Conservation (phyloP, 1,139 yeast species). For the Taphrina communis region DNA sequence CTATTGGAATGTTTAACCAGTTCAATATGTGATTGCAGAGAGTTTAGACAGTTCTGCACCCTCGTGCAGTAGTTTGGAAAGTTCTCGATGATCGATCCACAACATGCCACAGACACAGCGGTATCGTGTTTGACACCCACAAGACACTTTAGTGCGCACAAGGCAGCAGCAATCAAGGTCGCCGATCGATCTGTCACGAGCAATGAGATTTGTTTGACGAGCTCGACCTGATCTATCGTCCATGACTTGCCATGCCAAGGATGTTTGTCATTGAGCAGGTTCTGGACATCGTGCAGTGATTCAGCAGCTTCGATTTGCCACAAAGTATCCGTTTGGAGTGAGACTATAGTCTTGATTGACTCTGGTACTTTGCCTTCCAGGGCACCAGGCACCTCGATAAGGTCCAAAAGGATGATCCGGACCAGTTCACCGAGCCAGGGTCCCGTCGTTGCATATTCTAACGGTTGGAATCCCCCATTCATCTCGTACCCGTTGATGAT, state of each 20-base stretch:
- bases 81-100: conserved; percentile 85
- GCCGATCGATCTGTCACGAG: conserved; percentile 83
- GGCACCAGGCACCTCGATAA: conserved; percentile 53
- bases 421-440: conserved; percentile 86
- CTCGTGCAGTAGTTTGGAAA: conserved; percentile 78
- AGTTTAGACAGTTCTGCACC: conserved; percentile 50
- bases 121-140: too few relatives aligned
- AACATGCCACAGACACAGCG: conserved; percentile 67
- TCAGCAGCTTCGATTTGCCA: conserved; percentile 49
- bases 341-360: conserved; percentile 48
- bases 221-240: conserved; percentile 49
- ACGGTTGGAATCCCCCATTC: conserved; percentile 80
- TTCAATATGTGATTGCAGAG: conserved; percentile 45
- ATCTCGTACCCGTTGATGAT: conserved; percentile 69
- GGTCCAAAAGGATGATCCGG: conserved; percentile 63
- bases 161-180: conserved; percentile 76
- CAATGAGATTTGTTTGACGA: conserved; percentile 68
- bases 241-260: conserved; percentile 44
- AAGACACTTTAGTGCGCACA: conserved; percentile 59
- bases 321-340: conserved; percentile 49
- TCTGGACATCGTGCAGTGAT: conserved; percentile 46
- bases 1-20: conserved; percentile 26
- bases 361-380: conserved; percentile 59
- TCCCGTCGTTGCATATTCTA: conserved; percentile 86
- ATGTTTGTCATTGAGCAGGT: conserved; percentile 46